phyloP scores from a whole-genome alignment of 768 basidiomycete species.

The Naganishia onofrii region DNA sequence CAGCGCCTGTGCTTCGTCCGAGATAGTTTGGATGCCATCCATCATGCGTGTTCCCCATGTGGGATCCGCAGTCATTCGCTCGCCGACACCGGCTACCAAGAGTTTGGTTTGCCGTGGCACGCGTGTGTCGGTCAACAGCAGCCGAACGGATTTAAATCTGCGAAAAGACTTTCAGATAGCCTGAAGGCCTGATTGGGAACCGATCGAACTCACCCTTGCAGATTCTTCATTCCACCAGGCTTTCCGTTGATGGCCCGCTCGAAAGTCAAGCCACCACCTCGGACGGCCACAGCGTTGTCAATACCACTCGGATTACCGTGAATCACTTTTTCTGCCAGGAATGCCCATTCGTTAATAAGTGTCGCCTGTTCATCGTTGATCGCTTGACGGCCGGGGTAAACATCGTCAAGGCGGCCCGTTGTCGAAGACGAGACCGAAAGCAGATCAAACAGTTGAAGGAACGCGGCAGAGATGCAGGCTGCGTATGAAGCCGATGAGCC shows the following conservation, averaged over 20 bases:
- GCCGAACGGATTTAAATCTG: slow-evolving; percentile 85
- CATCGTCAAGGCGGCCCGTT: slow-evolving; percentile 55
- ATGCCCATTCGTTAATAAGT: slow-evolving; percentile 87
- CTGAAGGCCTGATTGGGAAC: neutral
- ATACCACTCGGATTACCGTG: slow-evolving; percentile 98
- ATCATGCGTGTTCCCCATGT: slow-evolving; percentile 74
- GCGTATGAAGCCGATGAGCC: slow-evolving; percentile 97
- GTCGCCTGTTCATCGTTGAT: slow-evolving; percentile 65
- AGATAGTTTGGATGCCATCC: slow-evolving; percentile 76
- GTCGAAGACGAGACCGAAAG: slow-evolving; percentile 59
- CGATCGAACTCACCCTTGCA: slow-evolving; percentile 67
- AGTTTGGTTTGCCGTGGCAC: slow-evolving; percentile 91
- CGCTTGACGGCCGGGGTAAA: slow-evolving; percentile 50
- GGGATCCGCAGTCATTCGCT: slow-evolving; percentile 63
- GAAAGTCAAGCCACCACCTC: slow-evolving; percentile 88
- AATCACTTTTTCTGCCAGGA: slow-evolving; percentile 88
- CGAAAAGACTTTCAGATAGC: neutral
- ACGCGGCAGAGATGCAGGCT: slow-evolving; percentile 73
- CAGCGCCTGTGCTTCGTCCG: slow-evolving; percentile 72
- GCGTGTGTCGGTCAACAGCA: slow-evolving; percentile 88
- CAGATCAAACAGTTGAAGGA: slow-evolving; percentile 72
- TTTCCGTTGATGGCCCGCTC: slow-evolving; percentile 72
- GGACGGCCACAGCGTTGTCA: slow-evolving; percentile 89
- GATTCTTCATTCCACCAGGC: slow-evolving; percentile 75
- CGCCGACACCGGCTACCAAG: slow-evolving; percentile 82